Base-by-base conservation (phyloP, 306 rosid genomes). In the Cicer judaicum region DNA sequence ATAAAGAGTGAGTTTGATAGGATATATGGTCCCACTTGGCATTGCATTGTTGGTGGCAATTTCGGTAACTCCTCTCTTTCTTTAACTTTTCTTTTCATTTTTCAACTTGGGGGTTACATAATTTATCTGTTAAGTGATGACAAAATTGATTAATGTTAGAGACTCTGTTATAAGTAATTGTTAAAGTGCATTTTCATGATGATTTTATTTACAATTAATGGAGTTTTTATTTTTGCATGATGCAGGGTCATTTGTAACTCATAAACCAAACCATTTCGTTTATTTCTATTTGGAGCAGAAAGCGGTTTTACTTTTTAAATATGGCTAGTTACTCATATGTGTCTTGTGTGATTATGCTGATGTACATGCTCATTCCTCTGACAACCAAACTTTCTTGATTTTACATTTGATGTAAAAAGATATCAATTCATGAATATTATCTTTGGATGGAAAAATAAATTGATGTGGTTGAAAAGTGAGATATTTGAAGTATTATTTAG, bases 241-340 rank as follows among this genome's bases (percentile, higher is more conserved):
- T 74, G 73, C 91, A 92, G 98, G 98, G 70, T 92, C 98, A 3
- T 92, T 90, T 59, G 98, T 92, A 76, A 92, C 98, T 74, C 98
- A 92, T 62, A 96, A 92, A 84, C 87, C 98, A 69, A 90, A 92
- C 87, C 96, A 88, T 89, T 92, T 92, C 34, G 89, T 92, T 53
- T 92, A 92, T 83, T 92, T 92, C 88, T 92, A 92, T 82, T 82
- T 92, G 91, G 98, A 92, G 65, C 98, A 87, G 80, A 92, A 92
- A 79, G 98, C 98, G 62, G 90, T 90, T 81, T 86, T 92, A 78
- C 87, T 92, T 29, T 90, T 92, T 68, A 92, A 92, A 78, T 90
- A 96, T 34, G 96, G 98, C 70, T 90, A 86, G 88, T 39, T 21
- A 29, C 0, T 3, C 34, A 24, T 24, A 24, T 24, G 0, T 81